phyloP scores from a whole-genome alignment of 2,329 filamentous ascomycete genomes.

The Decorospora gaudefroyi region DNA sequence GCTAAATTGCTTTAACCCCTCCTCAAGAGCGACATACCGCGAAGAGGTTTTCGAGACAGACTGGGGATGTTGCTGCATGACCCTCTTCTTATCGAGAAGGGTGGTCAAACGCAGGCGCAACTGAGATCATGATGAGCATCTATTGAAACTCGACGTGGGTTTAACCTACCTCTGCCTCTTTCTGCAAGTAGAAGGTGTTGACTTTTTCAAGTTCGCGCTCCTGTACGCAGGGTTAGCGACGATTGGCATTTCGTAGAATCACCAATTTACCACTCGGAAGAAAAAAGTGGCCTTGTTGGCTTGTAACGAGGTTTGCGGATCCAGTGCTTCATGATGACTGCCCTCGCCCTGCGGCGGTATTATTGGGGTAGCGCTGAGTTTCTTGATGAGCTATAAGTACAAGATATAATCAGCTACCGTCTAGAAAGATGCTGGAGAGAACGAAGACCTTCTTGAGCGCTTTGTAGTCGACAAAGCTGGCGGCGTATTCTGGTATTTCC shows the following conservation, averaged over 20 bases:
- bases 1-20: constrained; percentile 96
- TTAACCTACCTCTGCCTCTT: constrained; percentile 85
- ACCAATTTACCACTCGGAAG: constrained; percentile 78
- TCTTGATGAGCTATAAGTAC: constrained; percentile 86
- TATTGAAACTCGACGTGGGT: constrained; percentile 4
- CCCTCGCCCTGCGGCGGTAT: constrained; percentile 74
- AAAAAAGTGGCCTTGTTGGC: constrained; percentile 99
- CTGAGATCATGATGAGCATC: constrained; percentile 55
- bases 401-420: constrained; percentile 19
- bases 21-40: constrained; percentile 91
- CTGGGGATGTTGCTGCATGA: constrained; percentile 77
- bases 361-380: constrained; percentile 87
- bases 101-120: constrained; percentile 92
- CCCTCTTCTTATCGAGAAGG: constrained; percentile 90
- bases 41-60: constrained; percentile 84
- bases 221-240: constrained; percentile 52
- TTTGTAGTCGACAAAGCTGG: constrained; percentile 99
- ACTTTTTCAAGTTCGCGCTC: constrained; percentile 98
- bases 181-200: constrained; percentile 96
- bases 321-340: constrained; percentile 54
- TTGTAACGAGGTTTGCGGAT: constrained; percentile 87
- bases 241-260: not conserved
- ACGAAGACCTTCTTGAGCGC: constrained; percentile 87
- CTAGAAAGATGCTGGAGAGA: constrained; percentile 2
- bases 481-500: constrained; percentile 98